These are phyloP conservation scores for Paraleonurus japonicus DNA, from an alignment of 257 asterid species.

Conservation along the genomic window DNA sequence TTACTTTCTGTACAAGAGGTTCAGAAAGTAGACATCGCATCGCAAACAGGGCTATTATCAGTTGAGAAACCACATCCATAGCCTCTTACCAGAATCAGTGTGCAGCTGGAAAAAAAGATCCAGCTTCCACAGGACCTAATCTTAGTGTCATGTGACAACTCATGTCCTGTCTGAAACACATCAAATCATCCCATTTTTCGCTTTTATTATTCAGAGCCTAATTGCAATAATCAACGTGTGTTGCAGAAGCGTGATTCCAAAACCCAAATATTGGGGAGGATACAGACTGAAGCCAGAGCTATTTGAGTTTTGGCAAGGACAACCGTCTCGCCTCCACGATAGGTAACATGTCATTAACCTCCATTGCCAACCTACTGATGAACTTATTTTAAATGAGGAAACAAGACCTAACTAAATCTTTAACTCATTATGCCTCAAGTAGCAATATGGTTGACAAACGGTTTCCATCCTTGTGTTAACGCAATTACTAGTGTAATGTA, in stretches of 20 bases:
- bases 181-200: background rate
- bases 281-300: constrained; percentile 68
- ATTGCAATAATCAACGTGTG: constrained; percentile 4
- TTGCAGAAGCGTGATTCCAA: constrained; percentile 58
- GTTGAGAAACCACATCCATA: constrained; percentile 9
- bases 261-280: constrained; percentile 82
- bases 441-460: background rate
- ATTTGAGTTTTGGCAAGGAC: constrained; percentile 94
- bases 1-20: background rate
- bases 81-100: background rate
- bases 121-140: background rate
- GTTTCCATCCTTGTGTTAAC: background rate
- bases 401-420: background rate
- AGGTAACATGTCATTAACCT: constrained; percentile 34
- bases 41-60: background rate
- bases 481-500: background rate
- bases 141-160: background rate
- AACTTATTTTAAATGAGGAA: background rate
- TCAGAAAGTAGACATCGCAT: background rate
- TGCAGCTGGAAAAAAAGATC: constrained; percentile 4
- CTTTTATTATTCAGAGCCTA: background rate
- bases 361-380: background rate
- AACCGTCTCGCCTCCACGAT: constrained; percentile 69
- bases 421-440: constrained; percentile 7
- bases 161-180: background rate